phyloP scores from a whole-genome alignment of 345 rosid species.

The Eucalyptus marginata region DNA sequence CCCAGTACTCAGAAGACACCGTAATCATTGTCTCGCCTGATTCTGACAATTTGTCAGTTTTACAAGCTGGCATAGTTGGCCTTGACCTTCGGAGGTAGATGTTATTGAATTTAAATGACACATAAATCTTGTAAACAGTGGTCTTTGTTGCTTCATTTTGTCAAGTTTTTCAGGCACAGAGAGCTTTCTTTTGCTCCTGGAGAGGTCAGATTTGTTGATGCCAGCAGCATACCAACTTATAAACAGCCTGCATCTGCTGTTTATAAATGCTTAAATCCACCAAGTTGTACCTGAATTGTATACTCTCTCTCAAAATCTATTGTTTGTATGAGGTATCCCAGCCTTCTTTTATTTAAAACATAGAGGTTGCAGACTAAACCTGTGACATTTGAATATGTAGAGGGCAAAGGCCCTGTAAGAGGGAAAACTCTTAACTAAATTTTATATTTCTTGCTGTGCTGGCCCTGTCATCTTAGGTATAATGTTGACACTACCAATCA shows the following conservation, averaged over 20 bases:
- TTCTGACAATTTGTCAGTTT: constrained; percentile 75
- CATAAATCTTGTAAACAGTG: not conserved
- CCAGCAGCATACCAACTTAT: constrained; percentile 61
- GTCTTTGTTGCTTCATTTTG: not conserved
- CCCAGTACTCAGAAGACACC: constrained; percentile 78
- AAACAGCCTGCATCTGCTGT: constrained; percentile 82
- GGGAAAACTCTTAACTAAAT: not conserved
- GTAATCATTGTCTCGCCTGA: constrained; percentile 74
- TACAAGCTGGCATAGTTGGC: constrained; percentile 80
- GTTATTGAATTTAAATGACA: not conserved
- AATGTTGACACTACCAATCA: not conserved
- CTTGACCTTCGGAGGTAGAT: constrained; percentile 72
- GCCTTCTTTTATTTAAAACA: not conserved
- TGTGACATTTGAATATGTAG: not conserved
- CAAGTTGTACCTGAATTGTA: constrained; percentile 41
- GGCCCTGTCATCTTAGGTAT: not conserved
- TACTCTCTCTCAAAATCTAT: not conserved
- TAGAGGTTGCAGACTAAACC: not conserved
- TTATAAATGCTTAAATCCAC: constrained; percentile 75
- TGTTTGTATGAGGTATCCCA: not conserved
- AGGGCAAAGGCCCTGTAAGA: not conserved
- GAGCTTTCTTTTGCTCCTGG: constrained; percentile 72
- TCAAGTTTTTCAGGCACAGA: constrained; percentile 39
- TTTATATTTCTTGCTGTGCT: not conserved
- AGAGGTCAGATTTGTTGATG: constrained; percentile 68